Percentiles rank a stretch among this genome's conserved stretches.
These are phyloP conservation scores for Phoma sp. DNA, from an alignment of 2,329 filamentous ascomycete genomes.

Conservation along the genomic window DNA sequence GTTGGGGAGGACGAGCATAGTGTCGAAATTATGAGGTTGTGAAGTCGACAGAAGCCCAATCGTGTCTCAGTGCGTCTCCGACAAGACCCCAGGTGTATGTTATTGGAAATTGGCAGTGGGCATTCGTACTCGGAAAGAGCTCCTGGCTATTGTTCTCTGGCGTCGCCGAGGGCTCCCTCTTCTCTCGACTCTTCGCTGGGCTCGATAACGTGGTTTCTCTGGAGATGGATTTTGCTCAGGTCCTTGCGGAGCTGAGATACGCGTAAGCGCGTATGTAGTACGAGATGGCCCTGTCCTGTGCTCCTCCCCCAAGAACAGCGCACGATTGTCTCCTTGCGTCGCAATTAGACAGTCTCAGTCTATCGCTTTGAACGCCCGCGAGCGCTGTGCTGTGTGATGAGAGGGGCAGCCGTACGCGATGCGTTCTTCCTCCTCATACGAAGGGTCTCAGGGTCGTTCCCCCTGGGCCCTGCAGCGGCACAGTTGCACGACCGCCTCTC, in stretches of 20 bases:
- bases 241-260: constrained; percentile 1
- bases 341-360: not conserved
- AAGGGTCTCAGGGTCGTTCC: not conserved
- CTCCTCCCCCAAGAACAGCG: not conserved
- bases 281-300: not conserved
- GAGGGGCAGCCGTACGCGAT: not conserved
- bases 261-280: not conserved
- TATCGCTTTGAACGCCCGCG: not conserved
- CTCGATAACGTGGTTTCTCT: not conserved
- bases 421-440: not conserved
- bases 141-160: not conserved
- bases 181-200: not conserved
- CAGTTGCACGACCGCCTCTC: constrained; percentile 4
- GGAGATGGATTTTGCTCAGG: not conserved
- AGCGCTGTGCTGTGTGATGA: not conserved
- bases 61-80: not conserved
- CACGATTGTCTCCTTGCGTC: not conserved
- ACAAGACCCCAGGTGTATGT: not conserved
- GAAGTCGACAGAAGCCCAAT: not conserved
- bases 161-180: not conserved
- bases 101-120: not conserved
- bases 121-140: not conserved
- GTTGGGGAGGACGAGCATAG: constrained; percentile 11
- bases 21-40: not conserved
- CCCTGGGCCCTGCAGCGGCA: constrained; percentile 3